A percentile compares a stretch with the other conserved stretches of the same genome.
phyloP scores from a whole-genome alignment of 176 grass and related monocot species.

The Avena insularis region DNA sequence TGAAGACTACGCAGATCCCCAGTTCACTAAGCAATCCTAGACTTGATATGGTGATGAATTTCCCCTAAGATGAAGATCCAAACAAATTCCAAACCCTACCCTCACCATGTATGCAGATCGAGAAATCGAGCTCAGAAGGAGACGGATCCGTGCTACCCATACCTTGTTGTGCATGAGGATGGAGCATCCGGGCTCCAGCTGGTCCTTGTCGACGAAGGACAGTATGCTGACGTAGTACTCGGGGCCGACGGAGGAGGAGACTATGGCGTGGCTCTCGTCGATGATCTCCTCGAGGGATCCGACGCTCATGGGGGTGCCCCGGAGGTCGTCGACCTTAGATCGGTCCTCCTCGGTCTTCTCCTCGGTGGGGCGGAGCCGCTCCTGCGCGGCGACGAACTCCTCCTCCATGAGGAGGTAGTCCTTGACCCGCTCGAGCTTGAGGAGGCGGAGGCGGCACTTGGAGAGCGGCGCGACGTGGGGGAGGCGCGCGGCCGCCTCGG shows the following conservation, averaged over 20 bases:
- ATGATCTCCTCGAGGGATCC: conserved; percentile 92
- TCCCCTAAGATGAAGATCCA: conserved; percentile 24
- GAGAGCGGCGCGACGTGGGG: conserved; percentile 80
- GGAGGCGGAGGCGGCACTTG: conserved; percentile 84
- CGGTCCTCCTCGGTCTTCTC: conserved; percentile 91
- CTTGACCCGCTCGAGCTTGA: conserved; percentile 94
- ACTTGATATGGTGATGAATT: background rate
- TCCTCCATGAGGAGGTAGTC: conserved; percentile 94
- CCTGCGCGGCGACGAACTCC: conserved; percentile 87
- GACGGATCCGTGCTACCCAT: background rate
- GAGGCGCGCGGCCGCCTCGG: conserved; percentile 78
- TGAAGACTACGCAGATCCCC: background rate
- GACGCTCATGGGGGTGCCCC: conserved; percentile 88
- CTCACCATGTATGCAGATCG: background rate
- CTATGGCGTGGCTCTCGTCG: conserved; percentile 88
- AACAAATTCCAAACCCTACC: background rate
- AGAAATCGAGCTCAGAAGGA: background rate
- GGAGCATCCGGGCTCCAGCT: conserved; percentile 85
- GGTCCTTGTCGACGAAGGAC: conserved; percentile 91
- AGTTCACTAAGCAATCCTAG: background rate
- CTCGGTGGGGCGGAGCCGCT: conserved; percentile 81
- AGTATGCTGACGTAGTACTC: conserved; percentile 91
- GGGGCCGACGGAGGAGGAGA: conserved; percentile 80
- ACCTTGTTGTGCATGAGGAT: conserved; percentile 97
- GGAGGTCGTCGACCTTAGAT: conserved; percentile 85